These are phyloP conservation scores for Sphaerulina musiva DNA, from an alignment of 2,329 filamentous ascomycete species.

Conservation along the genomic window DNA sequence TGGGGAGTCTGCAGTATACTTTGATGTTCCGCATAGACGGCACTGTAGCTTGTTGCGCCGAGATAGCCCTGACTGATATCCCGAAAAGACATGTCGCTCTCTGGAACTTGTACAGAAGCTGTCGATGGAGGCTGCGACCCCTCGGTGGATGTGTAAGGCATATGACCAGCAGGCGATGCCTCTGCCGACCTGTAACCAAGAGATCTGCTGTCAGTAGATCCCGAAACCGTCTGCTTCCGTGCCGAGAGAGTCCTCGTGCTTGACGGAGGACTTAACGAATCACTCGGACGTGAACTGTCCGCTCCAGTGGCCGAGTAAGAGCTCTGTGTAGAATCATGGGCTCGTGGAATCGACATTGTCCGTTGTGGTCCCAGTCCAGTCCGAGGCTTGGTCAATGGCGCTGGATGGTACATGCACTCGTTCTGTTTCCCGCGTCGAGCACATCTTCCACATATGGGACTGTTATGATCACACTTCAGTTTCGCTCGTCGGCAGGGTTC, in stretches of 20 bases:
- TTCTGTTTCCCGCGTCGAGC: constrained; percentile 23
- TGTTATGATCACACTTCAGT: constrained; percentile 32
- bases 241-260: constrained; percentile 15
- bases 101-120: constrained; percentile 19
- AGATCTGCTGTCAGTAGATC: constrained; percentile 1
- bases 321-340: background rate
- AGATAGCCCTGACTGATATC: constrained; percentile 31
- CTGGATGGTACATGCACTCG: constrained; percentile 34
- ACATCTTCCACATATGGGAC: constrained; percentile 32
- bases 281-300: background rate
- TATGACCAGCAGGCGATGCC: constrained; percentile 10
- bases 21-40: constrained; percentile 32
- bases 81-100: constrained; percentile 24
- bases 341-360: constrained; percentile 12
- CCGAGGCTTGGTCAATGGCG: constrained; percentile 28
- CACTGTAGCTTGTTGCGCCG: constrained; percentile 31
- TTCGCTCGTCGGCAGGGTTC: constrained; percentile 31
- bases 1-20: constrained; percentile 24
- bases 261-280: constrained; percentile 19
- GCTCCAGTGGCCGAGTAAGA: constrained; percentile 11
- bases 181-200: constrained; percentile 6
- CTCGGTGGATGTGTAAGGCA: constrained; percentile 12
- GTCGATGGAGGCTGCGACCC: constrained; percentile 18
- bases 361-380: constrained; percentile 14
- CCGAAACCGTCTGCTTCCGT: constrained; percentile 10